Evolutionary conservation across 768 basidiomycete species (phyloP), one percentile per base, ranked within the genome.

Genomic region (Boletus fagicola): DNA sequence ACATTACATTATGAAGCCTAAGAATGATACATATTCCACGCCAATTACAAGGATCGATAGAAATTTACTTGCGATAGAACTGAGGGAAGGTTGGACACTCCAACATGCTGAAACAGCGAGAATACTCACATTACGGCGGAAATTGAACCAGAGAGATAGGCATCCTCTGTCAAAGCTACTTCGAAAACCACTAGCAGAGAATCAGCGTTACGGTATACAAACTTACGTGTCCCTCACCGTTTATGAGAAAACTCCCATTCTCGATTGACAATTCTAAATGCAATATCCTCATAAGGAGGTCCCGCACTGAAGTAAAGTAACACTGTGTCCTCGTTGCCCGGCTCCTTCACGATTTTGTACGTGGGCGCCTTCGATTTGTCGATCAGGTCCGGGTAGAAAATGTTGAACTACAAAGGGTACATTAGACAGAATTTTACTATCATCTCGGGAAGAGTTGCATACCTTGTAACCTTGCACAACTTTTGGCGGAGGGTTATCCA

Each of bases 231-330:
- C 31, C 58, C 76, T 53, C 70, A 92, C 92, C 93, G 84, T 78
- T 96, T 97, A 68, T 98, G 95, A 39, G 93, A 95, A 73, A 92
- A 96, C 65, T 98, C 97, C 97, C 97, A 99, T 72, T 97, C 94
- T 53, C 93, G 83, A 66, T 97, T 93, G 57, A 99, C 96, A 59
- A 99, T 96, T 58, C 93, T 83, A 78, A 99, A 99, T 9, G 97
- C 97, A 60, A 98, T 95, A 63, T 98, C 97, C 74, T 99, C 96
- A 69, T 99, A 99, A 0, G 96, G 96, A 51, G 96, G 95, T 9
- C 97, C 97, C 31, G 97, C 93, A 62, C 85, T 93, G 76, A 99
- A 99, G 66, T 94, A 86, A 31, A 99, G 75, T 22, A 97, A 78
- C 13, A 92, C 91, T 1, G 96, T 98, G 54, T 99, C 97, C 58